Conservation (phyloP, 257 asterid species). For the Solanum lycopersicoides region DNA sequence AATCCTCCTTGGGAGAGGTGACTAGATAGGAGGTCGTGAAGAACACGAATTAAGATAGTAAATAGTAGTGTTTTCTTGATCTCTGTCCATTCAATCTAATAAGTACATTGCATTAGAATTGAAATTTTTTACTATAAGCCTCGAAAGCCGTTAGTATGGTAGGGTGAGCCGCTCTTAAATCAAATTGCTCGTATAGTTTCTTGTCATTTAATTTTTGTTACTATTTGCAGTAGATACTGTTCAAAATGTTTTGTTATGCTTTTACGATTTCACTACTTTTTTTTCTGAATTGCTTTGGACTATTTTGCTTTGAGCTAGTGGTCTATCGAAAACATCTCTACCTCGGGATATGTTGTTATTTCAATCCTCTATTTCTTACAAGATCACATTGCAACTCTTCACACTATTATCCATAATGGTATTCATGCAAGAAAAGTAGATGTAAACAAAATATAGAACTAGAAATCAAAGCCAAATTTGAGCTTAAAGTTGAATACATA, state of each 20-base stretch:
- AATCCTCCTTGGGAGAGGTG: not conserved
- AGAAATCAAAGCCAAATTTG: not conserved
- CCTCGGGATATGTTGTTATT: not conserved
- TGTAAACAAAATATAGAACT: not conserved
- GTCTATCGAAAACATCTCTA: not conserved
- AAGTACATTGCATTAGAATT: not conserved
- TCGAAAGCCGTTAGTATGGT: not conserved
- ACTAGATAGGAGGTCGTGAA: not conserved
- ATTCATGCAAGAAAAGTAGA: not conserved
- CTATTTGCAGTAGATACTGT: not conserved
- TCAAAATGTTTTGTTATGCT: not conserved
- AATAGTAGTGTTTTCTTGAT: not conserved
- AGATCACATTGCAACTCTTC: not conserved
- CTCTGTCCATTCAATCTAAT: not conserved
- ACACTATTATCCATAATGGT: not conserved
- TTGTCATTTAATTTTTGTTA: not conserved
- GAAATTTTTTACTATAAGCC: too few species aligned
- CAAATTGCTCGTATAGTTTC: not conserved
- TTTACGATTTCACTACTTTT: not conserved
- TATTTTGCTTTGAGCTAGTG: not conserved
- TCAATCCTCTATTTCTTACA: not conserved
- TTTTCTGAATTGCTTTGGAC: not conserved
- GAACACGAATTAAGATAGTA: not conserved
- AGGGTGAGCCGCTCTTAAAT: too few species aligned
- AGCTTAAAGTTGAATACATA: not conserved